Base-by-base conservation (phyloP, 2,329 filamentous ascomycete species). In the Aspergillus tanneri region DNA sequence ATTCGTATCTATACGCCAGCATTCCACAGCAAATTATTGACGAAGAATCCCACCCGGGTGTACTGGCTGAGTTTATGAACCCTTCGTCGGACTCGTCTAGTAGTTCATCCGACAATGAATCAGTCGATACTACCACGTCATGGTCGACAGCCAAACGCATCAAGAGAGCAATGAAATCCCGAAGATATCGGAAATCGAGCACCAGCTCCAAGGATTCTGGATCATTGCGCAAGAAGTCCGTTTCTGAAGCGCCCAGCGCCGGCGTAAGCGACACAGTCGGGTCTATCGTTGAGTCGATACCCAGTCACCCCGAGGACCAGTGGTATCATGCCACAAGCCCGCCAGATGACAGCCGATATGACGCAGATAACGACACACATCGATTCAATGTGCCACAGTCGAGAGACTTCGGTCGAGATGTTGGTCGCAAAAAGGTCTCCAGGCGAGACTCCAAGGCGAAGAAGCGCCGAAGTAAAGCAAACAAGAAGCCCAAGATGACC, bases 11-110 rank as follows among this genome's bases (percentile, higher is more conserved):
- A 75, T 95, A 96, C 60, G 87, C 90, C 69, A 93, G 90, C 57
- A 96, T 88, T 4, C 91, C 91, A 8, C 90, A 96, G 71, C 86
- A 91, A 59, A 87, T 95, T 51, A 93, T 96, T 54, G 91, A 96
- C 58, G 90, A 93, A 61, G 91, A 96, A 66, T 85, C 89, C 0
- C 86, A 89, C 37, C 91, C 91, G 18, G 91, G 91, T 55, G 85
- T 93, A 1, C 80, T 91, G 10, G 87, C 87, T 14, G 87, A 87
- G 24, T 88, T 92, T 71, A 80, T 96, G 62, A 87, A 93, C 55
- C 62, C 58, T 47, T 67, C 64, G 7, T 80, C 79, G 7, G 70
- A 72, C 34, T 71, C 71, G 0, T 66, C 64, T 1, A 62, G 57
- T 14, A 71, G 79, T 10, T 83, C 80, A 0, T 84, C 81, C 6